Base-by-base conservation (phyloP, 345 rosid species). In the Orychophragmus violaceus region DNA sequence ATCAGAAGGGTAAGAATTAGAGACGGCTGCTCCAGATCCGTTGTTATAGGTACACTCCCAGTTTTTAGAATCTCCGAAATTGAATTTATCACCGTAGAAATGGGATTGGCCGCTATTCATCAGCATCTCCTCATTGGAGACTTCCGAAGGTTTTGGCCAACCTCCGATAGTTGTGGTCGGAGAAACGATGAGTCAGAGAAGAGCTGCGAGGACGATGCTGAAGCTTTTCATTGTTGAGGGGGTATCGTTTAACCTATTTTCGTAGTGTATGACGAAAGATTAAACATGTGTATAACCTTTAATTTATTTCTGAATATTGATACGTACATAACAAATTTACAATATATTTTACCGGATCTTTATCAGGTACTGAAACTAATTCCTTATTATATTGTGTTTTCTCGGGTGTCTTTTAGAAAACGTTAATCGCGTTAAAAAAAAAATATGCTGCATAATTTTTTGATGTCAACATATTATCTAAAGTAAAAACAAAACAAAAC, bases 61-160 rank as follows among this genome's bases (percentile, higher is more conserved):
- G 1, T 48, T 7, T 58, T 68, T 68, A 8, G 72, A 68, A 35
- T 58, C 72, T 46, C 19, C 21, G 0, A 48, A 33, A 33, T 8
- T 25, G 1, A 48, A 35, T 13, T 48, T 48, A 8, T 9, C 23
- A 58, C 9, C 25, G 12, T 19, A 29, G 61, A 29, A 42, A 12
- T 19, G 53, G 45, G 36, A 3, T 8, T 48, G 10, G 29, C 3
- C 12, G 28, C 14, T 35, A 7, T 17, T 58, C 19, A 33, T 27
- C 0, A 69, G 2, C 32, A 3, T 59, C 18, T 36, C 42, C 4
- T 13, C 66, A 19, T 27, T 49, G 21, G 41, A 49, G 14, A 57
- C 37, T 68, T 68, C 65, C 0, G 19, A 57, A 68, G 64, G 72
- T 33, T 68, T 68, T 58, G 72, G 72, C 72, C 72, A 68, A 2